These are phyloP conservation scores for Saccharum hybrid DNA, from an alignment of 202 grass and related monocot genomes.

Conservation along the genomic window DNA sequence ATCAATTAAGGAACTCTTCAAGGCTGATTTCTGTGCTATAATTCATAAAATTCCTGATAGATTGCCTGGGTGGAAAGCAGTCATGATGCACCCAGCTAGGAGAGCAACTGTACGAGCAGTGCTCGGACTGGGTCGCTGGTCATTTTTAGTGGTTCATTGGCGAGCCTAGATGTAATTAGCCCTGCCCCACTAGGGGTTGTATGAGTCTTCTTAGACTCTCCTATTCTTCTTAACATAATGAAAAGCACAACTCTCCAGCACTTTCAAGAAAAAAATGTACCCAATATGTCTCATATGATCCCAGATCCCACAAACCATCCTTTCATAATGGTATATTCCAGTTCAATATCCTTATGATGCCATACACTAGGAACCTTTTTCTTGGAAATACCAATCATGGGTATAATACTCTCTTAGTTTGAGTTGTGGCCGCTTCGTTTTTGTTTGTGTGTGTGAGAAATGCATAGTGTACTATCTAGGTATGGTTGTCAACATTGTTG, in stretches of 20 bases:
- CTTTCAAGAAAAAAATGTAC: too few relatives aligned
- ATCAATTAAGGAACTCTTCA: not conserved
- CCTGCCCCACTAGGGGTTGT: too few relatives aligned
- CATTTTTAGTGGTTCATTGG: too few relatives aligned
- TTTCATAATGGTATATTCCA: not conserved
- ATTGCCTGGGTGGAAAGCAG: not conserved
- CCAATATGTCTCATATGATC: not conserved
- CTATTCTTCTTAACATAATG: not conserved
- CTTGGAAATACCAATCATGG: not conserved
- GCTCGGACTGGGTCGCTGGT: too few relatives aligned
- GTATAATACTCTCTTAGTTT: slow-evolving; percentile 27
- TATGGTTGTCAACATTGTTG: slow-evolving; percentile 16
- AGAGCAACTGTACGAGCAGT: too few relatives aligned
- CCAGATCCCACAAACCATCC: not conserved
- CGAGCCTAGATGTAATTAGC: too few relatives aligned
- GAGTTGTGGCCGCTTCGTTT: not conserved
- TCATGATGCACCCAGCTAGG: not conserved
- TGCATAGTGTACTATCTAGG: slow-evolving; percentile 8
- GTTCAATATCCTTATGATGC: not conserved
- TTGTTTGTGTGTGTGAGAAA: not conserved
- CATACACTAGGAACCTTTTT: slow-evolving; percentile 3
- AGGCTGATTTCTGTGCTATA: not conserved
- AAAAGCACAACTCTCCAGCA: too few relatives aligned
- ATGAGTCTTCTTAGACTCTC: not conserved
- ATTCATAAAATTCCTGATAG: not conserved